Base-by-base conservation (phyloP, 441 rosid genomes). In the Pelargonium citronellum region DNA sequence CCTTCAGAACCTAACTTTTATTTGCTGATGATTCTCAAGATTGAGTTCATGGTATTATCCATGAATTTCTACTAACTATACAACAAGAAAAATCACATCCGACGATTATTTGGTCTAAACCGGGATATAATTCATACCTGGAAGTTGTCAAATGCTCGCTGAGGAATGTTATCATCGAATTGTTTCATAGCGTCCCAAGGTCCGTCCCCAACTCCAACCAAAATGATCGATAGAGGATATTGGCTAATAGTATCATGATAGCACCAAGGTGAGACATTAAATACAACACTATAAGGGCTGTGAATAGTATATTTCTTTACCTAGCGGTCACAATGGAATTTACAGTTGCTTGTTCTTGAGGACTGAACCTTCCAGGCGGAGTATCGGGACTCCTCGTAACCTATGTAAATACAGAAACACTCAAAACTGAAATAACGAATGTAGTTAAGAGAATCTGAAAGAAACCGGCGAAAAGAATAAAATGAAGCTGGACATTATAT, bases 121-220 rank as follows among this genome's bases (percentile, higher is more conserved):
- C 0, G 9, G 43, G 10, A 7, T 39, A 39, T 39, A 4, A n/a
- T 24, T 24, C 19, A 13, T 82, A 89, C 99, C 97, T 94, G 97
- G 78, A 94, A 91, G 84, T 94, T 94, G 78, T 94, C 99, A 62
- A 94, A 91, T 47, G 83, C 83, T 0, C 99, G 96, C 5, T 86
- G 88, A 64, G 95, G 96, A 76, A 91, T 88, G 61, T 87, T 87
- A 82, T 94, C 98, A 73, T 94, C 98, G 58, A 94, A 94, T 27
- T 85, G 87, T 72, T 87, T 70, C 97, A 91, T 87, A 13, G 95
- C 81, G 70, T 94, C 89, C 98, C 98, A 94, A 6, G 98, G 98
- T 68, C 98, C 98, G 80, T 91, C 98, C 71, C 98, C 98, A 30
- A 93, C 95, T 60, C 98, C 98, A 76, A 94, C 86, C 79, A 94